These are phyloP conservation scores for Xylariaceae sp. DNA, from an alignment of 2,329 filamentous ascomycete genomes.

Conservation along the genomic window DNA sequence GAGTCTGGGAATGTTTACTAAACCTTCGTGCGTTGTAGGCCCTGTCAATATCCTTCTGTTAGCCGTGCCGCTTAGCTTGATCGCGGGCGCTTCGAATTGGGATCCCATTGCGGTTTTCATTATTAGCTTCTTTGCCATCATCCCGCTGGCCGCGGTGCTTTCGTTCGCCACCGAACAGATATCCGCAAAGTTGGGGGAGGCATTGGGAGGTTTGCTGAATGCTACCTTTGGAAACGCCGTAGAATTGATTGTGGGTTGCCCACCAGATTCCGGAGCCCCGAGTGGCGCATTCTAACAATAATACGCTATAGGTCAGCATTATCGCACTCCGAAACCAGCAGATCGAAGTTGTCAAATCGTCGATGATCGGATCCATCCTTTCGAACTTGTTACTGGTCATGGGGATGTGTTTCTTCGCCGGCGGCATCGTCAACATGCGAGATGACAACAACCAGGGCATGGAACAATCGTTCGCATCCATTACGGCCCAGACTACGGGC, in stretches of 20 bases:
- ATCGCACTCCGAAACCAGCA: constrained; percentile 79
- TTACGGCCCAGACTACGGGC: constrained; percentile 70
- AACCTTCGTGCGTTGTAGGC: constrained; percentile 33
- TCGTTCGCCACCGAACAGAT: constrained; percentile 77
- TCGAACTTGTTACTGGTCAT: constrained; percentile 89
- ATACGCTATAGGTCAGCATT: constrained; percentile 66
- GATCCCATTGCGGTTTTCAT: constrained; percentile 63
- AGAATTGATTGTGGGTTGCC: constrained; percentile 61
- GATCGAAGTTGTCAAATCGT: constrained; percentile 94
- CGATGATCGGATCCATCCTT: constrained; percentile 92
- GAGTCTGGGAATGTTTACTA: constrained; percentile 6
- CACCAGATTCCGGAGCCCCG: constrained; percentile 12
- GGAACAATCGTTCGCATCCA: constrained; percentile 69
- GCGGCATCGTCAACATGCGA: constrained; percentile 59
- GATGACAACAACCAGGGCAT: constrained; percentile 50
- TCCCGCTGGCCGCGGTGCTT: constrained; percentile 66
- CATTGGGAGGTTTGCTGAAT: constrained; percentile 67
- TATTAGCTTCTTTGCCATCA: constrained; percentile 76
- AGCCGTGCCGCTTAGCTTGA: constrained; percentile 67
- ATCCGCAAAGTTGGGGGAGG: constrained; percentile 64
- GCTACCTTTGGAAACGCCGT: constrained; percentile 77
- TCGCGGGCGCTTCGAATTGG: constrained; percentile 58
- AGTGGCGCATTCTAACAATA: constrained; percentile 13
- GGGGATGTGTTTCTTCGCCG: constrained; percentile 73
- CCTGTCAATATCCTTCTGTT: constrained; percentile 67